Evolutionary conservation across 306 rosid genomes (phyloP).

Genomic region (Morella rubra): DNA sequence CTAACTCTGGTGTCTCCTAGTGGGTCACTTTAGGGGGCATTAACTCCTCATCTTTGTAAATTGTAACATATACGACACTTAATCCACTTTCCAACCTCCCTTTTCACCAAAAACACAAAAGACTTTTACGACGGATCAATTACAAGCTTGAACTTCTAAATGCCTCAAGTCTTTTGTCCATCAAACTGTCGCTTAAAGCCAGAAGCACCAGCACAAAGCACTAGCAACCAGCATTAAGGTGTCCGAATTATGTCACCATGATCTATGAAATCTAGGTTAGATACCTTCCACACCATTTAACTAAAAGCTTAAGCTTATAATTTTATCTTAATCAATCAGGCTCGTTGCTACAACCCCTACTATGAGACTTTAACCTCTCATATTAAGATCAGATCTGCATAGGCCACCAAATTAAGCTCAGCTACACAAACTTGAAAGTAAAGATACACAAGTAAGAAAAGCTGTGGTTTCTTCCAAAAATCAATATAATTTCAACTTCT

Average conservation of each 20-base stretch:
- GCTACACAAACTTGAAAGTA: neutral
- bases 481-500: conserved; percentile 1
- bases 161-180: neutral
- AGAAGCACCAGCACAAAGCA: neutral
- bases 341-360: too few relatives aligned
- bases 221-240: neutral
- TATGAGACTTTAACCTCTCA: too few relatives aligned
- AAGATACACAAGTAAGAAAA: neutral
- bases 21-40: neutral
- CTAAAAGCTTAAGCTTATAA: neutral
- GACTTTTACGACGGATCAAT: neutral
- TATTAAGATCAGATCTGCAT: neutral
- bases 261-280: neutral
- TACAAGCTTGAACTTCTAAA: neutral
- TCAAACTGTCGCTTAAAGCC: neutral
- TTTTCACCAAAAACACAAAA: neutral
- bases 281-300: neutral
- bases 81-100: neutral
- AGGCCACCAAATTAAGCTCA: neutral
- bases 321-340: too few relatives aligned
- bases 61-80: neutral
- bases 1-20: neutral
- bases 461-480: conserved; percentile 5
- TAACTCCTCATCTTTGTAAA: neutral
- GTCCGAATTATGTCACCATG: neutral